These are phyloP conservation scores for Hsuehochloa calcarea DNA, from an alignment of 176 grass and related monocot genomes.

Conservation along the genomic window DNA sequence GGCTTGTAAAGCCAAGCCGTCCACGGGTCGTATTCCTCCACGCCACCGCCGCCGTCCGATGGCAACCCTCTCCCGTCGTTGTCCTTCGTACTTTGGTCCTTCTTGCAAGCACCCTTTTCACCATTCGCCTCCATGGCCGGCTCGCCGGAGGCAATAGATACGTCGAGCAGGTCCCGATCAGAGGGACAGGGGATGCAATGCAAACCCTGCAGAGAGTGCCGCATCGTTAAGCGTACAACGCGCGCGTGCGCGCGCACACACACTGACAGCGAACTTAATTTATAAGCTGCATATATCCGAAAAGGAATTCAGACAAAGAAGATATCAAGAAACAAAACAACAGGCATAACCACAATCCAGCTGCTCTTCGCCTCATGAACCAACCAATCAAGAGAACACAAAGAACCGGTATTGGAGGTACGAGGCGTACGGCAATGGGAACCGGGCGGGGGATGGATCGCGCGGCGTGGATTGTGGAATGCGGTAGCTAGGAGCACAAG, in stretches of 20 bases:
- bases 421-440: no score
- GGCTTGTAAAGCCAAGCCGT: conserved; percentile 83
- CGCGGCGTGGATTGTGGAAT: no score
- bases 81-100: conserved; percentile 1
- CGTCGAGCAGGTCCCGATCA: background rate
- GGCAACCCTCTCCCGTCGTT: conserved; percentile 5
- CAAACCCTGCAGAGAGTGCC: background rate
- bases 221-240: background rate
- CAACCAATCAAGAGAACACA: no score
- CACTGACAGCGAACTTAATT: background rate
- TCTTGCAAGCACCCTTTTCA: background rate
- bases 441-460: no score
- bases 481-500: no score
- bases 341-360: no score
- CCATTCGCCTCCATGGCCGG: conserved; percentile 15
- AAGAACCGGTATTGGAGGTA: no score
- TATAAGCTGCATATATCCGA: background rate
- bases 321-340: background rate
- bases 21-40: conserved; percentile 75
- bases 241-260: no score
- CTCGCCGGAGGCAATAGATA: background rate
- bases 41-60: background rate
- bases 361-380: no score
- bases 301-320: background rate
- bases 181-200: background rate